Conservation (phyloP, 2,329 filamentous ascomycete genomes). For the Ceratocystis lukuohia region DNA sequence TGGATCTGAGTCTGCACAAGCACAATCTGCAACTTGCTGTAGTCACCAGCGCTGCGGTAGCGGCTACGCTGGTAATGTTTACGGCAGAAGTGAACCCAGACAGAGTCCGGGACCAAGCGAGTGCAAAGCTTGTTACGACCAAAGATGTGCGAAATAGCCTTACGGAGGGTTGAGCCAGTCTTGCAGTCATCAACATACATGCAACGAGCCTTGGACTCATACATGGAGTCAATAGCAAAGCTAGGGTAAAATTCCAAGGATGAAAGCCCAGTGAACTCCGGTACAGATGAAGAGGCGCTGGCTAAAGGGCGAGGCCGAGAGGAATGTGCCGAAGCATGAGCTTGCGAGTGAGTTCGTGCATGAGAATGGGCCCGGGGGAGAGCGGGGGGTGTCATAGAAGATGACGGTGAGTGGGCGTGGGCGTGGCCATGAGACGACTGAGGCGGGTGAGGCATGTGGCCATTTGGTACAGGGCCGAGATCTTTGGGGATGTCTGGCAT, state of each 20-base stretch:
- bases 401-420: background rate
- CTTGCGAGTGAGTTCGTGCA: background rate
- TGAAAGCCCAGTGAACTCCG: conserved; percentile 14
- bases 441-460: background rate
- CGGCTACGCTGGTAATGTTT: conserved; percentile 70
- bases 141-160: conserved; percentile 70
- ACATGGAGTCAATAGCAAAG: conserved; percentile 19
- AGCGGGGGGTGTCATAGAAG: background rate
- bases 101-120: conserved; percentile 49
- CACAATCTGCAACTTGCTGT: conserved; percentile 49
- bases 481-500: conserved; percentile 18
- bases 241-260: conserved; percentile 18
- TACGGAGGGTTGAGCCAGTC: conserved; percentile 49
- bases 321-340: background rate
- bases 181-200: conserved; percentile 34
- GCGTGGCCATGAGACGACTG: background rate
- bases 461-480: conserved; percentile 5
- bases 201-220: conserved; percentile 18
- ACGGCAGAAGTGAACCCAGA: conserved; percentile 67
- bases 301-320: conserved; percentile 5
- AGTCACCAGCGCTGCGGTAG: conserved; percentile 51
- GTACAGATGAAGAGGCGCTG: background rate
- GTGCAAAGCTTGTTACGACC: conserved; percentile 72
- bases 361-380: background rate
- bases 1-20: conserved; percentile 50